These are phyloP conservation scores for Chrysanthemum makinoi DNA, from an alignment of 129 eudicot species.

Conservation along the genomic window DNA sequence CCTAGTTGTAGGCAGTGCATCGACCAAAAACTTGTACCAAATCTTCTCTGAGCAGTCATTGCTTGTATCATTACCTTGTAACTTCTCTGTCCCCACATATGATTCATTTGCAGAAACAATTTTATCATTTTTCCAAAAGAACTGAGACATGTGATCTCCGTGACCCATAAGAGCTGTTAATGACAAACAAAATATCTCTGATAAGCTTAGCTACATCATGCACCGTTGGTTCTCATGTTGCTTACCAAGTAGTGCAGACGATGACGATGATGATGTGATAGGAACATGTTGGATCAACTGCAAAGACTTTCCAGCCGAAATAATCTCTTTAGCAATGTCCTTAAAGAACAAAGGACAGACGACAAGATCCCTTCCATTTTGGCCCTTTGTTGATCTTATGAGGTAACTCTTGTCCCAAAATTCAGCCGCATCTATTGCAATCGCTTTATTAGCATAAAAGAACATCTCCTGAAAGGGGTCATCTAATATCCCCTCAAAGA, in stretches of 20 bases:
- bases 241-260: slow-evolving; percentile 4
- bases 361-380: slow-evolving; percentile 37
- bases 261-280: slow-evolving; percentile 34
- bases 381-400: slow-evolving; percentile 32
- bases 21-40: slow-evolving; percentile 65
- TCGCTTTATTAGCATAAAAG: no score
- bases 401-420: no score
- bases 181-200: no score
- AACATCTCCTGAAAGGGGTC: no score
- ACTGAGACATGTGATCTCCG: no score
- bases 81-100: slow-evolving; percentile 13
- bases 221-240: no score
- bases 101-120: slow-evolving; percentile 10
- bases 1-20: slow-evolving; percentile 35
- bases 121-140: no score
- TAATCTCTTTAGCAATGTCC: slow-evolving; percentile 29
- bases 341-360: slow-evolving; percentile 71
- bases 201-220: no score
- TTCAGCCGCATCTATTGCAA: no score
- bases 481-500: no score
- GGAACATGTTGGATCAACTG: slow-evolving; percentile 84
- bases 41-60: slow-evolving; percentile 43
- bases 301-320: slow-evolving; percentile 95
- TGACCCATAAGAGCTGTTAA: no score
- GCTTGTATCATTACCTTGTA: neutral